Percentiles rank a stretch among this genome's conserved stretches.
Evolutionary conservation across 805 yeast species (phyloP).

Genomic region (Zygotorulaspora danielsina): DNA sequence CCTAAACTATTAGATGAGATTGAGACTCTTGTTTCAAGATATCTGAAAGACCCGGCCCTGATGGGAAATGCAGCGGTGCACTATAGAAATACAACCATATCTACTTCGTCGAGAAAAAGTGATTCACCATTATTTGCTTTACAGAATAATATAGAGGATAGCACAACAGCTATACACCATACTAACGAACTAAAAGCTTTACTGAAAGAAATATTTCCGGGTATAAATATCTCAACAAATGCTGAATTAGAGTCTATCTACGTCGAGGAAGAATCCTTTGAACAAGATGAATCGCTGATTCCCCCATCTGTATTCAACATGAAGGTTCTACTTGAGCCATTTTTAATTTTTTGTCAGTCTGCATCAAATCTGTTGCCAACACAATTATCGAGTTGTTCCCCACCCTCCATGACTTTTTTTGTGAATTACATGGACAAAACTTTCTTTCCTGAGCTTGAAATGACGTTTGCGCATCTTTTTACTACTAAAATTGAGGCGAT

Average conservation of each 20-base stretch:
- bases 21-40: constrained; percentile 21
- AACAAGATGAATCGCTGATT: constrained; percentile 60
- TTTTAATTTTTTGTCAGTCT: constrained; percentile 63
- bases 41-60: constrained; percentile 21
- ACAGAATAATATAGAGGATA: constrained; percentile 29
- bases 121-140: constrained; percentile 22
- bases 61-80: constrained; percentile 1
- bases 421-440: constrained; percentile 57
- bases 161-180: constrained; percentile 31
- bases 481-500: constrained; percentile 41
- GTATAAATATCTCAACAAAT: constrained; percentile 43
- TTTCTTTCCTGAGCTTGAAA: constrained; percentile 61
- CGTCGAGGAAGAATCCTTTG: constrained; percentile 55
- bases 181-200: constrained; percentile 41
- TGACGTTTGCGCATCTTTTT: constrained; percentile 51
- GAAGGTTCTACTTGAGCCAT: constrained; percentile 70
- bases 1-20: constrained; percentile 37
- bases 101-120: constrained; percentile 15
- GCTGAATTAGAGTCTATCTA: constrained; percentile 42
- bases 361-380: constrained; percentile 42
- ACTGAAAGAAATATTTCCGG: constrained; percentile 68
- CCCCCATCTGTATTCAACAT: constrained; percentile 73
- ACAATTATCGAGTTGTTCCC: constrained; percentile 17
- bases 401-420: constrained; percentile 47
- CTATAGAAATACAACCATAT: constrained; percentile 8